Conservation (phyloP, 345 rosid species). For the Salix viminalis region DNA sequence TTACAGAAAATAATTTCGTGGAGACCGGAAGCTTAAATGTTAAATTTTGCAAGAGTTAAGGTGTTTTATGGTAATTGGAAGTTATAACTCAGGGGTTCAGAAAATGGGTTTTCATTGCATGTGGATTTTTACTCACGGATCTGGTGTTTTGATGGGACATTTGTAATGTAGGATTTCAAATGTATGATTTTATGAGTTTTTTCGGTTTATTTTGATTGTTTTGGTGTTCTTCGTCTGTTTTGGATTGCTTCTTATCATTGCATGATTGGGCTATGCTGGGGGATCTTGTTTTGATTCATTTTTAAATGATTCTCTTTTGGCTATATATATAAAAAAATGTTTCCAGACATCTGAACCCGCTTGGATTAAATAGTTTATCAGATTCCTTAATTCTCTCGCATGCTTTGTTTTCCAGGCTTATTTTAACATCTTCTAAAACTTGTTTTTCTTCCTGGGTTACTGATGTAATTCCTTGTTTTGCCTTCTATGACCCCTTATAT, state of each 20-base stretch:
- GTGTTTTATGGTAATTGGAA: background rate
- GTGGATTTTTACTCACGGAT: conserved; percentile 31
- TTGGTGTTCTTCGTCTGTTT: background rate
- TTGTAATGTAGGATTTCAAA: conserved; percentile 5
- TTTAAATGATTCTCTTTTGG: background rate
- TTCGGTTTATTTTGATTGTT: background rate
- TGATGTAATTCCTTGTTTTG: background rate
- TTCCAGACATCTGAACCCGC: background rate
- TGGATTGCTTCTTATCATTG: background rate
- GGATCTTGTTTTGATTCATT: background rate
- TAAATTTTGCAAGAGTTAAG: conserved; percentile 8
- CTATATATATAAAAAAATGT: background rate
- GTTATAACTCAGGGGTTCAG: conserved; percentile 3
- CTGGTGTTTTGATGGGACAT: conserved; percentile 25
- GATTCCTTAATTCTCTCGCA: background rate
- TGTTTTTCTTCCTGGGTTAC: background rate
- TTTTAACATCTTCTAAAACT: background rate
- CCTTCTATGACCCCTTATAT: background rate
- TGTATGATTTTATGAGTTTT: background rate
- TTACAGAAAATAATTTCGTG: background rate
- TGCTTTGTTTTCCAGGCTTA: background rate
- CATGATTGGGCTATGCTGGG: background rate
- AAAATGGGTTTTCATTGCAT: conserved; percentile 29
- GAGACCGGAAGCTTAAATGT: background rate
- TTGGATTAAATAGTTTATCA: background rate